A percentile compares a stretch with the other conserved stretches of the same genome.
These are phyloP conservation scores for Sugiyamaella xylanicola DNA, from an alignment of 1,139 yeast genomes.

Conservation along the genomic window DNA sequence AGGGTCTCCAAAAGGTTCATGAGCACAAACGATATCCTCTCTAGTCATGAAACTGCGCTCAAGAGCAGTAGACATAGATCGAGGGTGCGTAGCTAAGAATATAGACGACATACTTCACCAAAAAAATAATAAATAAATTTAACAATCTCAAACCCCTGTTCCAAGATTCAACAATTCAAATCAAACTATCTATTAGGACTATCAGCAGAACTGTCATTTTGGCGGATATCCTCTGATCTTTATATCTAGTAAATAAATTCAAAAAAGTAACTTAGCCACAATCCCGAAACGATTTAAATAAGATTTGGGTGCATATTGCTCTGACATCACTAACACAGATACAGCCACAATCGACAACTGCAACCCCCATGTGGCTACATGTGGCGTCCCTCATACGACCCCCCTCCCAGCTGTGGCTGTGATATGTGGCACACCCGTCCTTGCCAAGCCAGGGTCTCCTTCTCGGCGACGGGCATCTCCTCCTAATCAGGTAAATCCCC, in stretches of 20 bases:
- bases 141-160: not conserved
- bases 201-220: not conserved
- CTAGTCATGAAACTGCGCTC: slow-evolving; percentile 37
- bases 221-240: not conserved
- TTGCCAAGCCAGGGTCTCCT: not conserved
- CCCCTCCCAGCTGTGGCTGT: not conserved
- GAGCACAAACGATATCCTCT: slow-evolving; percentile 32
- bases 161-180: no score
- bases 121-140: not conserved
- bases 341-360: not conserved
- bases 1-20: slow-evolving; percentile 39
- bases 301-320: not conserved
- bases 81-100: slow-evolving; percentile 37
- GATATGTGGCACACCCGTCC: not conserved
- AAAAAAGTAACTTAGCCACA: not conserved
- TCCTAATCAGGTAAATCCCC: not conserved
- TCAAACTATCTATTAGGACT: no score
- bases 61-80: slow-evolving; percentile 38
- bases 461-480: not conserved
- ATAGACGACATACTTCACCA: slow-evolving; percentile 21
- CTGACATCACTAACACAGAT: not conserved
- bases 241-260: not conserved
- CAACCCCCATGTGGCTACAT: not conserved
- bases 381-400: not conserved
- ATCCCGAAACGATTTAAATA: not conserved